phyloP scores from a whole-genome alignment of 257 asterid species.

The Anisodus acutangulus region DNA sequence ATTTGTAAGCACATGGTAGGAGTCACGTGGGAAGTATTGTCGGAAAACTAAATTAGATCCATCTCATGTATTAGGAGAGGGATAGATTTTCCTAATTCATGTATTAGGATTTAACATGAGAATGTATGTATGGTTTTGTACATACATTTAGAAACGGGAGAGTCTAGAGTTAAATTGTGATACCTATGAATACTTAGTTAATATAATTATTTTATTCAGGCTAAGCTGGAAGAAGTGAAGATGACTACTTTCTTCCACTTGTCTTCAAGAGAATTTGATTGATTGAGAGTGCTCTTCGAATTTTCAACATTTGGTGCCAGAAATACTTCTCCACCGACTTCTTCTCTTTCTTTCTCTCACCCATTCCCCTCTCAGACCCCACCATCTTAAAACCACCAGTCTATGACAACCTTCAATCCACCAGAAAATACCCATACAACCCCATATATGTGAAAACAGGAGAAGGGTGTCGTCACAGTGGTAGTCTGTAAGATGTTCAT shows the following conservation, averaged over 20 bases:
- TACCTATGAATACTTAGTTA: conserved; percentile 7
- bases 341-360: not conserved
- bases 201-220: not conserved
- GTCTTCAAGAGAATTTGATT: conserved; percentile 7
- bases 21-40: conserved; percentile 13
- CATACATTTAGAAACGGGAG: not conserved
- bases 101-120: conserved; percentile 1
- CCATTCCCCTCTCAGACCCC: not conserved
- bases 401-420: not conserved
- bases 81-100: not conserved
- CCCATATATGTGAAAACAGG: not conserved
- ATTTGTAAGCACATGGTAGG: not conserved
- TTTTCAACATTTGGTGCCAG: not conserved
- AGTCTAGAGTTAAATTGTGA: not conserved
- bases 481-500: not conserved
- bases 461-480: not conserved
- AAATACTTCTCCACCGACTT: not conserved
- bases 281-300: not conserved
- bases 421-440: not conserved
- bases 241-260: not conserved
- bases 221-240: not conserved
- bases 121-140: not conserved
- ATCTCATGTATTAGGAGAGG: not conserved
- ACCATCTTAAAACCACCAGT: not conserved
- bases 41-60: not conserved